phyloP scores from a whole-genome alignment of 2,329 filamentous ascomycete species.

The Echinosphaeria canescens region DNA sequence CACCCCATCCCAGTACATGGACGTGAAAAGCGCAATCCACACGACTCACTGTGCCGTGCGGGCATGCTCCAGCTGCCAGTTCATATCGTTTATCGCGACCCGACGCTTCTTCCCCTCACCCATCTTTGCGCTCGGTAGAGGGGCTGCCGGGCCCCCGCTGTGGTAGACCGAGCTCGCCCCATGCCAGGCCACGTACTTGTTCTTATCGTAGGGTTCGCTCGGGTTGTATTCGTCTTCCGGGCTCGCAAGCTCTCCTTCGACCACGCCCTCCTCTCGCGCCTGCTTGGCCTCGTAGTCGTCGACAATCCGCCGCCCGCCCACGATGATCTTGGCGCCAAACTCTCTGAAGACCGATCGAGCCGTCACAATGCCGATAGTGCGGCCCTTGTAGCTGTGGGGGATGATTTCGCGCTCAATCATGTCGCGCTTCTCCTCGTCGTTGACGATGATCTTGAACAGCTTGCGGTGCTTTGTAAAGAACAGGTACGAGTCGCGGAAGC shows the following conservation, averaged over 20 bases:
- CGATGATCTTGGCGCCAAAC: conserved; percentile 84
- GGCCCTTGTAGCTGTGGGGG: conserved; percentile 95
- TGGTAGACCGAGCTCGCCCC: conserved; percentile 94
- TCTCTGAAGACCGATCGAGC: conserved; percentile 93
- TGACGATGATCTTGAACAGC: conserved; percentile 95
- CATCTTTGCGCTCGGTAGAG: conserved; percentile 50
- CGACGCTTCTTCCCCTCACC: conserved; percentile 63
- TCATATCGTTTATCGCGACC: conserved; percentile 75
- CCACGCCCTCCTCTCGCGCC: conserved; percentile 52
- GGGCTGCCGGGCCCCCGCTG: conserved; percentile 56
- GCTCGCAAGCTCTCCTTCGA: conserved; percentile 81
- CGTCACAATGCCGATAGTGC: conserved; percentile 90
- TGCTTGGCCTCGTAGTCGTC: conserved; percentile 80
- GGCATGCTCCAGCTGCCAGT: conserved; percentile 95
- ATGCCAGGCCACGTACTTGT: conserved; percentile 97
- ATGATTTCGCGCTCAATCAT: conserved; percentile 92
- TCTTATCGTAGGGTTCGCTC: conserved; percentile 88
- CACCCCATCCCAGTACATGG: neutral
- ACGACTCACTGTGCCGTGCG: conserved; percentile 59
- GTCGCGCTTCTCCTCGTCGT: conserved; percentile 92
- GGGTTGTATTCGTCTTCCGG: conserved; percentile 62
- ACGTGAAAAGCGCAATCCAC: too few relatives aligned
- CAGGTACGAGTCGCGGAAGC: conserved; percentile 93
- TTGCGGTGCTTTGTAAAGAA: conserved; percentile 98
- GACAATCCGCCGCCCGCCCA: conserved; percentile 65